These are phyloP conservation scores for Lasiodiplodia citricola DNA, from an alignment of 2,329 filamentous ascomycete genomes.

Conservation along the genomic window DNA sequence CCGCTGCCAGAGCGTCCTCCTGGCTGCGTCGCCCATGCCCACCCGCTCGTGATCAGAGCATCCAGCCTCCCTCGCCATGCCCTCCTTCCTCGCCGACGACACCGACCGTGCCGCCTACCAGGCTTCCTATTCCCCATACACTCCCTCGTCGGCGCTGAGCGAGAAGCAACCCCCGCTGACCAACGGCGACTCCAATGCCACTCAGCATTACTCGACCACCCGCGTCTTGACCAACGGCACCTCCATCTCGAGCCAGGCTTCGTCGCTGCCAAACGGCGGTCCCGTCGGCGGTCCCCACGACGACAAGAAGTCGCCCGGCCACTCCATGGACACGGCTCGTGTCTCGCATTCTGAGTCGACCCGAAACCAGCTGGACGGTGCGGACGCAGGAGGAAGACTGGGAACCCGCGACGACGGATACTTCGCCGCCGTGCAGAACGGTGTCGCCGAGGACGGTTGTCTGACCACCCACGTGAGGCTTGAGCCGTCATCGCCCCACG, in stretches of 20 bases:
- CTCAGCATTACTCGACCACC: conserved; percentile 36
- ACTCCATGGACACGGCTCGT: conserved; percentile 31
- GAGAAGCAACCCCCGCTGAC: conserved; percentile 33
- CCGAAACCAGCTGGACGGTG: conserved; percentile 20
- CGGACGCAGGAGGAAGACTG: conserved; percentile 16
- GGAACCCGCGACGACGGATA: conserved; percentile 52
- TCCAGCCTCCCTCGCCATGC: conserved; percentile 52
- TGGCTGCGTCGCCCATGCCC: conserved; percentile 22
- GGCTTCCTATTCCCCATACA: conserved; percentile 6
- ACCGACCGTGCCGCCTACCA: conserved; percentile 44
- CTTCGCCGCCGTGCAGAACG: conserved; percentile 48
- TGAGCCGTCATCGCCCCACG: conserved; percentile 36
- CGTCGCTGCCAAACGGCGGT: conserved; percentile 44
- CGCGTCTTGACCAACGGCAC: conserved; percentile 39
- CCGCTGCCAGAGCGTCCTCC: conserved; percentile 23
- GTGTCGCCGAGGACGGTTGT: conserved; percentile 43
- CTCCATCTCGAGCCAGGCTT: conserved; percentile 38
- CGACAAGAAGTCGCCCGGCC: conserved; percentile 32
- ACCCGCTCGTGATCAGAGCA: conserved; percentile 40
- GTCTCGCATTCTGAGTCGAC: conserved; percentile 33
- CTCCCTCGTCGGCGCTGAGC: conserved; percentile 30
- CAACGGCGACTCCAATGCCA: conserved; percentile 37
- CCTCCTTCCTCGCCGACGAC: conserved; percentile 56
- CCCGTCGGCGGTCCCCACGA: conserved; percentile 31
- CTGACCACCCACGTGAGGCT: conserved; percentile 44